Evolutionary conservation across 441 rosid species (phyloP).

Genomic region (Jatropha podagrica): DNA sequence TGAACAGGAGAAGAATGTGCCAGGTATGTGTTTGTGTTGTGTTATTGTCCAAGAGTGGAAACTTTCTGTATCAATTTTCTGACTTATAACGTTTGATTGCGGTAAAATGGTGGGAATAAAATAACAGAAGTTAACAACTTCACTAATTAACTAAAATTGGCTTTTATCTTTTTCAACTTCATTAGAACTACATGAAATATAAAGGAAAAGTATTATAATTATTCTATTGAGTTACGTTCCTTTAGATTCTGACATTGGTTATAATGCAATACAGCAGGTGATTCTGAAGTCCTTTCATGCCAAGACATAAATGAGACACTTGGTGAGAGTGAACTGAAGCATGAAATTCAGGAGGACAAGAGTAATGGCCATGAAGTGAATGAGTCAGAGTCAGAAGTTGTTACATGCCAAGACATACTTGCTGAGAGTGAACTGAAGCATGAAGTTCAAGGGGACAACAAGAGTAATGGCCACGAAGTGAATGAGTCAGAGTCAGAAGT

Average conservation of each 20-base stretch:
- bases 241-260: conserved; percentile 7
- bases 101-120: not conserved
- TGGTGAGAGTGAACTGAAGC: no score
- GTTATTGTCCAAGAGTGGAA: not conserved
- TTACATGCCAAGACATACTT: conserved; percentile 24
- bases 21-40: conserved; percentile 35
- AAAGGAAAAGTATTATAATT: not conserved
- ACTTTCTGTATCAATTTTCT: not conserved
- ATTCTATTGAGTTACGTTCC: no score
- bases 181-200: not conserved
- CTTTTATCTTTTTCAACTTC: not conserved
- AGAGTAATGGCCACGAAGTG: no score
- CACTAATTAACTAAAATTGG: no score
- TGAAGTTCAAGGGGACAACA: not conserved
- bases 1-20: conserved; percentile 23
- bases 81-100: not conserved
- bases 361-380: no score
- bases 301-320: conserved; percentile 28
- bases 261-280: conserved; percentile 32
- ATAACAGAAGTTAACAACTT: not conserved
- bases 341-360: no score
- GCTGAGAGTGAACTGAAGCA: no score
- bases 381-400: conserved; percentile 11
- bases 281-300: conserved; percentile 21
- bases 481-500: conserved; percentile 10